Base-by-base conservation (phyloP, 2,329 filamentous ascomycete genomes). In the Lecanicillium sp. region DNA sequence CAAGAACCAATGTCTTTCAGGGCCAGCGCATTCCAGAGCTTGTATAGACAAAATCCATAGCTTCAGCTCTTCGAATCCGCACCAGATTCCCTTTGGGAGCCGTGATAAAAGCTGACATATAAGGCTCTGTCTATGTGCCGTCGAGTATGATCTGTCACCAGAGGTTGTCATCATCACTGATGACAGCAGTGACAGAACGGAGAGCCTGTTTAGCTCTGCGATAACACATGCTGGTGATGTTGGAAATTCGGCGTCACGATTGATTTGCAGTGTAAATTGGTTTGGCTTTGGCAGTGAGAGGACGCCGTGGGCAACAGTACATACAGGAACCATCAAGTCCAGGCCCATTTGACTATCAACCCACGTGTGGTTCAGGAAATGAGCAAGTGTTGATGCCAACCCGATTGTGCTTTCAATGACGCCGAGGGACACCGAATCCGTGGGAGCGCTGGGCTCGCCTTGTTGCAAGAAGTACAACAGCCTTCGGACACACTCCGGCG, bases 1-100 rank as follows among this genome's bases (percentile, higher is more conserved):
- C 14, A 57, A 3, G 11, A 48, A 51, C 53, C 54, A 56, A 0
- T n/a, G 0, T 17, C 51, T 51, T 2, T 15, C 20, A n/a, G 14
- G n/a, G 2, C 47, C 39, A 10, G 20, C 33, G 7, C 53, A 47
- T 20, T 52, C 43, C 3, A 51, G 44, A 2, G 29, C 12, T 7
- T 55, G 53, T 2, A 56, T 38, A 0, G 50, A 50, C 8, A 58
- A 15, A 3, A 52, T 44, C 55, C 55, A 58, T 3, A 57, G 9
- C 33, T 38, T 48, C 4, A 57, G 5, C 0, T 54, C 27, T 1
- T 48, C 42, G 10, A 37, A 50, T 1, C 36, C 49, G 5, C 11
- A 14, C 54, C 55, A 55, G 4, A 40, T 4, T 1, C 8, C 6
- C 1, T 26, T 27, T 4, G 32, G n/a, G 1, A 21, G 26, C 2